A percentile compares a stretch with the other conserved stretches of the same genome.
These are phyloP conservation scores for Bipolaris cookei DNA, from an alignment of 2,329 filamentous ascomycete species.

Conservation along the genomic window DNA sequence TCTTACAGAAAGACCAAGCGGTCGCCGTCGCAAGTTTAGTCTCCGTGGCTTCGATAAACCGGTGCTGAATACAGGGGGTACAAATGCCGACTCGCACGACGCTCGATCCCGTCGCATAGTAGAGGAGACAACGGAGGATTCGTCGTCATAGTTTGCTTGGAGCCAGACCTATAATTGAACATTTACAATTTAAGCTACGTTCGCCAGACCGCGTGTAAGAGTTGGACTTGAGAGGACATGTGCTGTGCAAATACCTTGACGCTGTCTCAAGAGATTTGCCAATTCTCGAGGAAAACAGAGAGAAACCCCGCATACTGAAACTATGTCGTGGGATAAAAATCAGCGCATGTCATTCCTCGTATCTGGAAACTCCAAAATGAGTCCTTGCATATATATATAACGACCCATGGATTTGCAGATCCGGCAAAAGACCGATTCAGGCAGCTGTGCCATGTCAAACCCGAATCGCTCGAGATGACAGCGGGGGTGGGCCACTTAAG, in stretches of 20 bases:
- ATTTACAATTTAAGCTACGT: not conserved
- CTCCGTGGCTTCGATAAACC: slow-evolving; percentile 35
- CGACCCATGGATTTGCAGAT: not conserved
- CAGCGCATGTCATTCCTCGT: not conserved
- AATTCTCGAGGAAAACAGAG: not conserved
- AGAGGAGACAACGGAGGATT: slow-evolving; percentile 25
- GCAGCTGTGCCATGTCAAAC: not conserved
- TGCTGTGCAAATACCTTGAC: not conserved
- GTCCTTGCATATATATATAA: not conserved
- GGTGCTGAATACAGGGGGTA: slow-evolving; percentile 29
- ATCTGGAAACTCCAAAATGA: not conserved
- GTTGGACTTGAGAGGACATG: not conserved
- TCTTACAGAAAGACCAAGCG: slow-evolving; percentile 63
- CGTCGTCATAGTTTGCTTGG: slow-evolving; percentile 4
- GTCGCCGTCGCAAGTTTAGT: slow-evolving; percentile 55
- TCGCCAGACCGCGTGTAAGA: not conserved
- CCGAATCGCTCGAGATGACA: not conserved
- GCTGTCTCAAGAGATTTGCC: not conserved
- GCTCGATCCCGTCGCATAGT: slow-evolving; percentile 35
- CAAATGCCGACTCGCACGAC: slow-evolving; percentile 30
- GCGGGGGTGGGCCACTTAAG: not conserved
- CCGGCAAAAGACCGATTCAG: not conserved
- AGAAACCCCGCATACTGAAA: not conserved
- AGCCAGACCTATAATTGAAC: not conserved
- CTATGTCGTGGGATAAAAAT: not conserved